These are phyloP conservation scores for Tylopilus sp. DNA, from an alignment of 768 basidiomycete genomes.

Conservation along the genomic window DNA sequence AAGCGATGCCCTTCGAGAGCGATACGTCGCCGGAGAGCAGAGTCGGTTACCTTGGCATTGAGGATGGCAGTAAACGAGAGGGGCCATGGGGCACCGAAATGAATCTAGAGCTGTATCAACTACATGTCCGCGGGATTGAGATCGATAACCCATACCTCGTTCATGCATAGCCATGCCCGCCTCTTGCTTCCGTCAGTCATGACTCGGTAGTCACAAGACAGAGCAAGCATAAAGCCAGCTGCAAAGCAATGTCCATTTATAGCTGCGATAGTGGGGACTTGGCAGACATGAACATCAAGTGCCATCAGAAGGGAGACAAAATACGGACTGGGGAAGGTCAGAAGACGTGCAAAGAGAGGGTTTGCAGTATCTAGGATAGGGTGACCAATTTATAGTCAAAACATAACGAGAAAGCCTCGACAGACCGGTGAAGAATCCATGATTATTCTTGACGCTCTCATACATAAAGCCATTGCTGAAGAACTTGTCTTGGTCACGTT, in stretches of 20 bases:
- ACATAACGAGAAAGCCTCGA: neutral
- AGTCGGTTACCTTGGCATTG: slow-evolving; percentile 60
- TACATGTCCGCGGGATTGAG: neutral
- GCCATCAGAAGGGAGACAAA: neutral
- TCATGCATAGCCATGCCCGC: slow-evolving; percentile 89
- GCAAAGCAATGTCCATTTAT: slow-evolving; percentile 88
- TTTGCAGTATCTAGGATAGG: slow-evolving; percentile 59
- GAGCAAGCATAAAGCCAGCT: slow-evolving; percentile 72
- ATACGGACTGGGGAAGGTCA: slow-evolving; percentile 72
- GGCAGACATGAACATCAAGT: slow-evolving; percentile 2
- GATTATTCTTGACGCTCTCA: slow-evolving; percentile 45
- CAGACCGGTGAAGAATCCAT: slow-evolving; percentile 65
- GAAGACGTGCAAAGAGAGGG: slow-evolving; percentile 62
- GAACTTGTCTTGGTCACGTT: slow-evolving; percentile 77
- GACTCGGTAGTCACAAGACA: slow-evolving; percentile 85
- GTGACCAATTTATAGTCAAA: slow-evolving; percentile 2
- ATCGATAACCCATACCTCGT: slow-evolving; percentile 53
- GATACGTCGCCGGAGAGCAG: slow-evolving; percentile 61
- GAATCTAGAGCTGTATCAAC: slow-evolving; percentile 45
- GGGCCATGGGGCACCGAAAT: slow-evolving; percentile 82
- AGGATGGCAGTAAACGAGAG: slow-evolving; percentile 64
- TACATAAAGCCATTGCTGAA: slow-evolving; percentile 84
- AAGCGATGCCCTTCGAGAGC: slow-evolving; percentile 80
- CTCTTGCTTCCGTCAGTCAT: slow-evolving; percentile 80
- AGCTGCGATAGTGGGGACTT: slow-evolving; percentile 76